These are phyloP conservation scores for Remersonia thermophila DNA, from an alignment of 2,329 filamentous ascomycete genomes.

Conservation along the genomic window DNA sequence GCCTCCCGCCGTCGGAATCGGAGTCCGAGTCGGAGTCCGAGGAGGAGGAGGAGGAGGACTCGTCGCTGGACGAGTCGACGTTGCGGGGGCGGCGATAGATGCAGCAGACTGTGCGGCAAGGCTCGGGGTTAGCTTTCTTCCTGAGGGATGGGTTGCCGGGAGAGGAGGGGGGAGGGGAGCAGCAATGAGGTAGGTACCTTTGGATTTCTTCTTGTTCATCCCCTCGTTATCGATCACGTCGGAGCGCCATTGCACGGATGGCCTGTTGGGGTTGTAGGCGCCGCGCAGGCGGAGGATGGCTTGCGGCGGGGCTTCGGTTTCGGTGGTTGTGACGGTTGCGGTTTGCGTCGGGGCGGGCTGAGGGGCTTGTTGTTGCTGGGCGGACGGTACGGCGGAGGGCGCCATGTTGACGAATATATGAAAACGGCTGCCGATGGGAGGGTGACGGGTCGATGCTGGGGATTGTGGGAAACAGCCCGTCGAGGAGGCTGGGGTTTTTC, in stretches of 20 bases:
- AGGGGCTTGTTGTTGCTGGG: constrained; percentile 8
- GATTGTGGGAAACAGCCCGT: no score
- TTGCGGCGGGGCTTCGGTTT: constrained; percentile 14
- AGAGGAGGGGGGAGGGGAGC: not conserved
- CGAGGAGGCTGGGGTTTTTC: no score
- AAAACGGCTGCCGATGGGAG: no score
- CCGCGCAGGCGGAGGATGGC: constrained; percentile 42
- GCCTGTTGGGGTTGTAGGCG: constrained; percentile 31
- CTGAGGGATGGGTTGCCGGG: no score
- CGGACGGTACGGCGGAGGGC: constrained; percentile 3
- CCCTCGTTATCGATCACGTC: constrained; percentile 93
- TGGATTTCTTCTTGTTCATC: constrained; percentile 84
- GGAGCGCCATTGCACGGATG: constrained; percentile 81
- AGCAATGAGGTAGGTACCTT: constrained; percentile 46
- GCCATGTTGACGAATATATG: no score
- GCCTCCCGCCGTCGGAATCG: constrained; percentile 19
- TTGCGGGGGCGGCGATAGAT: constrained; percentile 85
- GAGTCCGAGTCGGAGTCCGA: constrained; percentile 40
- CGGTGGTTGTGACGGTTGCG: constrained; percentile 7
- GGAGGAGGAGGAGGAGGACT: constrained; percentile 46
- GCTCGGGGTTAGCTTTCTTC: not conserved
- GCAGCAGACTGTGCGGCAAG: constrained; percentile 73
- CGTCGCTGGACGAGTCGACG: constrained; percentile 70
- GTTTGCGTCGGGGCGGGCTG: constrained; percentile 8
- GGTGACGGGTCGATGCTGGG: no score